Percentiles rank a stretch among this genome's conserved stretches.
phyloP scores from a whole-genome alignment of 116 monocot genomes.

The Zostera marina region DNA sequence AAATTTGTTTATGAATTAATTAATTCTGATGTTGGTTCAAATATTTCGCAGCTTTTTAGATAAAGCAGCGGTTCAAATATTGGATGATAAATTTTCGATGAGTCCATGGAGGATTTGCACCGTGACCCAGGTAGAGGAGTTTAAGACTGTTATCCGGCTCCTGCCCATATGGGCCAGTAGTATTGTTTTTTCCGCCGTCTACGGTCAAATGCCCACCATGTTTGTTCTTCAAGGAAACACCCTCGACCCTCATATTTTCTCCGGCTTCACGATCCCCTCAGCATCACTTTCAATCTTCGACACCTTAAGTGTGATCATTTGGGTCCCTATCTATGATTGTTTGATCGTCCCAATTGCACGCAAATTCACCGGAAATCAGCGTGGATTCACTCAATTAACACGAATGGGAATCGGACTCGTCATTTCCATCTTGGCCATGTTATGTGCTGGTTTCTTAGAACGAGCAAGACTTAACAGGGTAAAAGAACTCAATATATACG shows the following conservation, averaged over 20 bases:
- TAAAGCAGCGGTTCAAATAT: slow-evolving; percentile 39
- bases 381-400: no score
- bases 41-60: slow-evolving; percentile 47
- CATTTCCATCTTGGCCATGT: no score
- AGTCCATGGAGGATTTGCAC: slow-evolving; percentile 52
- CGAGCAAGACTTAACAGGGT: slow-evolving; percentile 31
- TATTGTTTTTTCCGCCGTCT: slow-evolving; percentile 50
- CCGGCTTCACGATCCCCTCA: slow-evolving; percentile 41
- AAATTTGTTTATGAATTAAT: not conserved
- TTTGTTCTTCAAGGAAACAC: slow-evolving; percentile 73
- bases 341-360: slow-evolving; percentile 37
- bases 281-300: no score
- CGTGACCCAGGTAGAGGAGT: slow-evolving; percentile 76
- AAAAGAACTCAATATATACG: slow-evolving; percentile 22
- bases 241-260: slow-evolving; percentile 41
- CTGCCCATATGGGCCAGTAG: slow-evolving; percentile 70
- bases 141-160: slow-evolving; percentile 46
- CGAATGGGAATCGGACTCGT: no score
- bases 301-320: slow-evolving; percentile 54
- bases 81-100: slow-evolving; percentile 1
- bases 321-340: slow-evolving; percentile 59
- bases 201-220: slow-evolving; percentile 69
- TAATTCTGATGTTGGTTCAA: no score
- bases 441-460: slow-evolving; percentile 45
- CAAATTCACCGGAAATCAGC: no score